A percentile compares a stretch with the other conserved stretches of the same genome.
phyloP scores from a whole-genome alignment of 441 rosid species.

The Corymbia citriodora region DNA sequence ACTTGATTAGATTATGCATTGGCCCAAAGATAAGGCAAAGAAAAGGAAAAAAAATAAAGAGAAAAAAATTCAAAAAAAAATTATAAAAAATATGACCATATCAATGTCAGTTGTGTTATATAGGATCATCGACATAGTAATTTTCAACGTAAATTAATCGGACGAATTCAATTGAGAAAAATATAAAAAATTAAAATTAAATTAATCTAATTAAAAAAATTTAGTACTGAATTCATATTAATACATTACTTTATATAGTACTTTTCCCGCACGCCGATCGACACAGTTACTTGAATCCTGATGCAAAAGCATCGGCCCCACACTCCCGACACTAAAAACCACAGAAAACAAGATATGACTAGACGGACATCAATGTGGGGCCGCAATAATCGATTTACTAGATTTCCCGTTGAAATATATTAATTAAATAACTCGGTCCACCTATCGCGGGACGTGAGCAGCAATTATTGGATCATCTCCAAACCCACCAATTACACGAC shows the following conservation, averaged over 20 bases:
- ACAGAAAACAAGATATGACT: not conserved
- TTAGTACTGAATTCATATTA: not conserved
- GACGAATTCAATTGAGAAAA: no score
- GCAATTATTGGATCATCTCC: not conserved
- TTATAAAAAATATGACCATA: no score
- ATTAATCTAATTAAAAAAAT: no score
- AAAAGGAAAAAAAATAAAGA: no score
- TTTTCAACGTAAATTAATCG: no score
- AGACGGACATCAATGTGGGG: not conserved
- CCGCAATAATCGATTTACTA: not conserved
- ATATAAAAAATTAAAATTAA: no score
- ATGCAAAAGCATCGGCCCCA: not conserved
- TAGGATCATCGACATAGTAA: no score
- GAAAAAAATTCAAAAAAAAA: no score
- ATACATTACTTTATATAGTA: no score
- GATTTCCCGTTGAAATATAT: not conserved
- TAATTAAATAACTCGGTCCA: not conserved
- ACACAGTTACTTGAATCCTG: not conserved
- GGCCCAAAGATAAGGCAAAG: no score
- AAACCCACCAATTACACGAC: not conserved
- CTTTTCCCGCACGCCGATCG: not conserved
- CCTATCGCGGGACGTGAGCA: not conserved
- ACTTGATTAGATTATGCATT: not conserved
- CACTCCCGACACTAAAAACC: not conserved
- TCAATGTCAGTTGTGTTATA: fast-evolving